Base-by-base conservation (phyloP, 1,139 yeast species). In the Ogataea hybrid region DNA sequence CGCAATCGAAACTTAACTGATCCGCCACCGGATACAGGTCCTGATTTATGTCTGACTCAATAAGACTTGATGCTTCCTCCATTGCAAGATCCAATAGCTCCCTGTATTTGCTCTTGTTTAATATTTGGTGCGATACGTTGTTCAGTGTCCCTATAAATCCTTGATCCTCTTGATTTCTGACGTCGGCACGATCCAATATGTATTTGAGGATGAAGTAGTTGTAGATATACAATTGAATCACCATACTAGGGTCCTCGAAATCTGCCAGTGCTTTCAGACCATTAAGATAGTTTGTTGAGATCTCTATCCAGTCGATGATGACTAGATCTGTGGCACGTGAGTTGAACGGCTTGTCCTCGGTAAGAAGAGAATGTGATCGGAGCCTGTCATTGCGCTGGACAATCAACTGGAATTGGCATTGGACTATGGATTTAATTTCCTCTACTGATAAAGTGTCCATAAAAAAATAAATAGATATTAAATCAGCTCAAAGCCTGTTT, bases 281-380 rank as follows among this genome's bases (percentile, higher is more conserved):
- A 12, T 47, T 44, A n/a, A 52, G 36, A 34, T 52, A 52, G 18
- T 37, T 47, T 6, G 50, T 35, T 6, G 56, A 51, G 5, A 47
- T 43, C 28, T 51, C 57, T 8, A 53, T 44, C 57, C 57, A 53
- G 7, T 43, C 25, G n/a, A 53, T 35, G 12, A 44, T 28, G 4
- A 28, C 31, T 16, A 44, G 11, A 5, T 36, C 38, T 16, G 48
- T 32, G 2, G 41, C 30, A 3, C 36, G n/a, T 3, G 27, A 14
- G 14, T 12, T 14, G 25, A 35, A 12, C 5, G 18, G 3, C 25
- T 21, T 35, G 16, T 39, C n/a, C 4, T 28, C 35, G 14, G 28
- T 30, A 4, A 29, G 16, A 12, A 36, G 28, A 9, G 32, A 22
- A 5, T 39, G 28, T 5, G 29, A 23, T n/a, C 8, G 10, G 7